Evolutionary conservation across 331 rosid genomes (phyloP).

Genomic region (Quercus tomentella): DNA sequence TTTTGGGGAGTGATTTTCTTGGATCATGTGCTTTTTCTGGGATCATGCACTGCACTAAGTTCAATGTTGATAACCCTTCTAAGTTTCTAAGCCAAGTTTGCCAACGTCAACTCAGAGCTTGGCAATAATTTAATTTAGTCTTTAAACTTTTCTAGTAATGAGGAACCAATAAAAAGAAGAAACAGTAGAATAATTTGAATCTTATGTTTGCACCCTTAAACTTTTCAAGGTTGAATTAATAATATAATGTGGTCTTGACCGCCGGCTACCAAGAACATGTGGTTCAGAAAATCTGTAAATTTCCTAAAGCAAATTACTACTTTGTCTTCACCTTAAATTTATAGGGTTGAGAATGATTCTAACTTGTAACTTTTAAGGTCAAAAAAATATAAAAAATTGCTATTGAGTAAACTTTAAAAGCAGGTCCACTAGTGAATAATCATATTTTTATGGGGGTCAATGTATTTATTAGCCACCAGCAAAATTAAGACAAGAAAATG

Average conservation of each 20-base stretch:
- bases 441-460: background rate
- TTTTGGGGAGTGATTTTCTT: slow-evolving; percentile 29
- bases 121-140: slow-evolving; percentile 7
- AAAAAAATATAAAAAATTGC: background rate
- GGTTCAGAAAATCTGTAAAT: background rate
- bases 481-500: background rate
- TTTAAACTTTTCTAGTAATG: slow-evolving; percentile 4
- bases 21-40: slow-evolving; percentile 48
- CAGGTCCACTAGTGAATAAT: background rate
- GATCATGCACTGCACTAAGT: slow-evolving; percentile 40
- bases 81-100: background rate
- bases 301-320: background rate
- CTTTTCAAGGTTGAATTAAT: background rate
- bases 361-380: background rate
- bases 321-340: background rate
- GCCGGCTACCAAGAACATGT: background rate
- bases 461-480: background rate
- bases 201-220: background rate
- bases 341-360: background rate
- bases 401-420: background rate
- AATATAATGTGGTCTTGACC: background rate
- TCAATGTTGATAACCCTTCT: slow-evolving; percentile 19
- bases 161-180: background rate
- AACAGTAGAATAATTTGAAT: background rate
- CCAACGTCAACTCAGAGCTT: background rate